phyloP scores from a whole-genome alignment of 768 basidiomycete genomes.

The Pleurotus sapidus region DNA sequence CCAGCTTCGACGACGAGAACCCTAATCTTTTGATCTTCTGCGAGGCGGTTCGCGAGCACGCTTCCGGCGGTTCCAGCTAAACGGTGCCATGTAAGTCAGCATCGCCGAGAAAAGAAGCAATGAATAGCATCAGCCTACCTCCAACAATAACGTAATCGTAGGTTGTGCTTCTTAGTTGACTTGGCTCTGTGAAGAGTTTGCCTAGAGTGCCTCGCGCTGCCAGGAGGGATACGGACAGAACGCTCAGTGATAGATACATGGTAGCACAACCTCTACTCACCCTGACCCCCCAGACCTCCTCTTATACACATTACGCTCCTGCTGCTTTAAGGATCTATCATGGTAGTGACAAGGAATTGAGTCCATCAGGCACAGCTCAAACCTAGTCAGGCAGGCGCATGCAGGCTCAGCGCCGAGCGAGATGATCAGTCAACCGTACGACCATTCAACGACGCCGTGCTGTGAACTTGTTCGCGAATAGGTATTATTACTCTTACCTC shows the following conservation, averaged over 20 bases:
- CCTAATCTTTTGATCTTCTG: neutral
- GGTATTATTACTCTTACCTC: too few species aligned
- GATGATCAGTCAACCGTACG: too few species aligned
- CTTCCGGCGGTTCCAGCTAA: slow-evolving; percentile 7
- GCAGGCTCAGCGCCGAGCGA: too few species aligned
- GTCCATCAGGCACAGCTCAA: too few species aligned
- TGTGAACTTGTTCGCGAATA: neutral
- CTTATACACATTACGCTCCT: neutral
- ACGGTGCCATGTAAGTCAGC: neutral
- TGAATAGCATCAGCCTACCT: neutral
- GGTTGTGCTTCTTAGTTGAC: neutral
- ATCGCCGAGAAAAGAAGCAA: neutral
- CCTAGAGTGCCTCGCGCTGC: neutral
- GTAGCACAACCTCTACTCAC: too few species aligned
- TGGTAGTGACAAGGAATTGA: too few species aligned
- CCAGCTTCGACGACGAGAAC: slow-evolving; percentile 8
- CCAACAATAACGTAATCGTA: slow-evolving; percentile 10
- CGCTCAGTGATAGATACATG: neutral
- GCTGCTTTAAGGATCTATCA: too few species aligned
- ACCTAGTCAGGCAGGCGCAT: too few species aligned
- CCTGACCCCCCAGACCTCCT: too few species aligned
- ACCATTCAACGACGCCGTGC: too few species aligned
- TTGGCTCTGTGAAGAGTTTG: neutral
- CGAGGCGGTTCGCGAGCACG: slow-evolving; percentile 5
- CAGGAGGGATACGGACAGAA: neutral